These are phyloP conservation scores for Boletus huronensis DNA, from an alignment of 768 basidiomycete species.

Conservation along the genomic window DNA sequence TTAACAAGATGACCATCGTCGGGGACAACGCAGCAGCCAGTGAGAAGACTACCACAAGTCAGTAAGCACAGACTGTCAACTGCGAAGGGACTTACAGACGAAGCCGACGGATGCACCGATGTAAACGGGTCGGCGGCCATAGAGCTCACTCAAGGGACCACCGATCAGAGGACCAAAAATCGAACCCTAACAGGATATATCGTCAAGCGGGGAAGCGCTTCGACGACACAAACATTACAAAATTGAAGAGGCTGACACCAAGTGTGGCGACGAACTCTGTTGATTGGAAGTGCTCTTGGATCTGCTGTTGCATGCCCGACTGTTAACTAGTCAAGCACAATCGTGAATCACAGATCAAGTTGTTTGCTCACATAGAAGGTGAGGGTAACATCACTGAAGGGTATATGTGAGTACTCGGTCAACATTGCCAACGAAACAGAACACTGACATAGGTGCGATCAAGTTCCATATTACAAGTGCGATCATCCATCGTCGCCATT, in stretches of 20 bases:
- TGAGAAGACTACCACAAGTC: slow-evolving; percentile 17
- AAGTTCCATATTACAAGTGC: slow-evolving; percentile 25
- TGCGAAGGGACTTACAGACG: slow-evolving; percentile 5
- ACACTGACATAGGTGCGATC: slow-evolving; percentile 25
- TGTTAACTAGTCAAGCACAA: slow-evolving; percentile 2
- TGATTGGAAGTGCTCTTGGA: slow-evolving; percentile 21
- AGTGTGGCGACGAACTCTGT: slow-evolving; percentile 15
- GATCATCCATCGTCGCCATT: slow-evolving; percentile 20
- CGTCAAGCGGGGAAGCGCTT: background rate
- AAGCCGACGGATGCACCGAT: slow-evolving; percentile 20
- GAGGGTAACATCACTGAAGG: slow-evolving; percentile 18
- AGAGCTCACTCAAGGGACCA: slow-evolving; percentile 23
- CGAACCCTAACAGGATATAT: slow-evolving; percentile 9
- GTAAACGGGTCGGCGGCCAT: slow-evolving; percentile 23
- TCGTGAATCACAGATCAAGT: background rate
- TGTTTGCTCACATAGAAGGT: slow-evolving; percentile 25
- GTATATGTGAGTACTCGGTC: slow-evolving; percentile 1
- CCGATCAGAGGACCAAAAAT: slow-evolving; percentile 22
- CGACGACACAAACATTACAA: slow-evolving; percentile 1
- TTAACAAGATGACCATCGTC: slow-evolving; percentile 13
- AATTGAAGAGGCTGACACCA: slow-evolving; percentile 23
- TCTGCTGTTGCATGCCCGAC: slow-evolving; percentile 27
- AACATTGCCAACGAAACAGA: background rate
- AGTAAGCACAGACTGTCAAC: background rate
- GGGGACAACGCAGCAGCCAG: slow-evolving; percentile 19